Evolutionary conservation across 1,284 basidiomycete genomes (phyloP), one percentile per base, ranked within the genome.

Genomic region (Wolfiporia cocos): DNA sequence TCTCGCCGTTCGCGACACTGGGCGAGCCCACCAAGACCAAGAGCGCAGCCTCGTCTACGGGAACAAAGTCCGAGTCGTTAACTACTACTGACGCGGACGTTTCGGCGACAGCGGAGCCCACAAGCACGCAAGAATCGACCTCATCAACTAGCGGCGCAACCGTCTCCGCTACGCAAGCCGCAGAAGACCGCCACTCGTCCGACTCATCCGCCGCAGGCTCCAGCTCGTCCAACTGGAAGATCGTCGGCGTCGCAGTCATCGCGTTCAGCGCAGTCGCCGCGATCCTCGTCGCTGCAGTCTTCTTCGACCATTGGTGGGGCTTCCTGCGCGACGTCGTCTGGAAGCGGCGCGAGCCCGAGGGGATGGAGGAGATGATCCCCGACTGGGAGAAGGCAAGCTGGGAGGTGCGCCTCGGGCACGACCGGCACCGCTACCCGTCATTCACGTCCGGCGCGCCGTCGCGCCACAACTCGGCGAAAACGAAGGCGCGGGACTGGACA

Each of bases 291-390:
- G 62, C 69, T 9, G 62, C 75, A 40, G 68, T 79, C 32, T 84
- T 79, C 61, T 84, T 81, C 60, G 81, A 86, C 58, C 69, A 74
- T 20, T 78, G 79, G 70, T 77, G 70, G 68, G 65, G 69, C 18
- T 76, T 82, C 57, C 39, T 81, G 41, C 63, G 67, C 31, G 77
- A 76, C 39, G 50, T 73, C 36, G 38, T 73, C 32, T 66, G 69
- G 37, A 67, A 74, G 19, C 42, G 49, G 10, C 43, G 50, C 40
- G 37, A 30, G 34, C 42, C 53, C 14, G 58, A 57, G 15, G 66
- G 65, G 24, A 58, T 59, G 22, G 81, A 83, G 57, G 70, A 76
- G 44, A 59, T 85, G 57, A 65, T 81, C 32, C 73, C 74, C 2
- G 81, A 86, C 62, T 78, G 75, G 73, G 69, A 76, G 53, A 74